phyloP scores from a whole-genome alignment of 1,284 basidiomycete genomes.

The Peniophora sp. region DNA sequence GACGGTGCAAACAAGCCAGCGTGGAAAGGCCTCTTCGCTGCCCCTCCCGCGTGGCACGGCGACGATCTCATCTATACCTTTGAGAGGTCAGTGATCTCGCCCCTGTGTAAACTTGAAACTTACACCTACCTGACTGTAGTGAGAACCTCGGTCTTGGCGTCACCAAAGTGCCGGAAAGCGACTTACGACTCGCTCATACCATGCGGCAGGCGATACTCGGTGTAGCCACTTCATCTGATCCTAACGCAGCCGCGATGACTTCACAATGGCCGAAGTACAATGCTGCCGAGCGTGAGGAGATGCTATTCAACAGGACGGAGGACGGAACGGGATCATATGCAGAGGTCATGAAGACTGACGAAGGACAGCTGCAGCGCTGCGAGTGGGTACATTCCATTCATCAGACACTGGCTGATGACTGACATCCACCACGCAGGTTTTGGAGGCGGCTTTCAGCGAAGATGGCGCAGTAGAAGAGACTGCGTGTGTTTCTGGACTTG shows the following conservation, averaged over 20 bases:
- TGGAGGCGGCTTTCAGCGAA: too few relatives aligned
- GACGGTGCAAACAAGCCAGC: conserved; percentile 22
- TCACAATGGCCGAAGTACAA: conserved; percentile 14
- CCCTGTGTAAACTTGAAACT: background rate
- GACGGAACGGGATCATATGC: background rate
- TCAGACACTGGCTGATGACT: too few relatives aligned
- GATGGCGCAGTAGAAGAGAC: too few relatives aligned
- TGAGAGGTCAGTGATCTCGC: conserved; percentile 14
- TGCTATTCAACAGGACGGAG: conserved; percentile 3
- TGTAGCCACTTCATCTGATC: conserved; percentile 25
- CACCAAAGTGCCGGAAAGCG: conserved; percentile 20
- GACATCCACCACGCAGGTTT: too few relatives aligned
- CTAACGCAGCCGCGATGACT: conserved; percentile 23
- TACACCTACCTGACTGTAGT: background rate
- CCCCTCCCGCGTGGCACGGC: conserved; percentile 27
- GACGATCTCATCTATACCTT: conserved; percentile 27
- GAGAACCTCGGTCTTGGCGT: conserved; percentile 18
- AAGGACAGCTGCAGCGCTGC: background rate
- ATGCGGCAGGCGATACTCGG: conserved; percentile 32
- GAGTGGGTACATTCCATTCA: conserved; percentile 2
- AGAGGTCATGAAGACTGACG: background rate
- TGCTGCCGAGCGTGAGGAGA: background rate
- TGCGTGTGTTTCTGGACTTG: too few relatives aligned
- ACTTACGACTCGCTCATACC: conserved; percentile 27
- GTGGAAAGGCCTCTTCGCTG: conserved; percentile 25